Conservation (phyloP, 2,329 filamentous ascomycete species). For the Clarireedia sp. region DNA sequence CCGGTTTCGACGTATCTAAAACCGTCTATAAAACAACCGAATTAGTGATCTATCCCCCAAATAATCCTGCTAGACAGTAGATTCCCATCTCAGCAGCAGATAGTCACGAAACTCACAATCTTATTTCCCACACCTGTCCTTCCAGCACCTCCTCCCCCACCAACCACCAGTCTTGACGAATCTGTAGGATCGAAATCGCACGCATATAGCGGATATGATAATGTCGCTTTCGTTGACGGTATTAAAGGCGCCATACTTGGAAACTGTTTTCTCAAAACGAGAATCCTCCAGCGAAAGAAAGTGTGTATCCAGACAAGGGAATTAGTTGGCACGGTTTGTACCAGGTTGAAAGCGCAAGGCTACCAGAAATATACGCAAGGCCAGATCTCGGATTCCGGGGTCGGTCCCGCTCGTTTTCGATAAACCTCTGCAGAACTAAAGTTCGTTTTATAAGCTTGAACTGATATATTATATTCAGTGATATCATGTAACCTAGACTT, state of each 20-base stretch:
- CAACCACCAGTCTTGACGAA: conserved; percentile 67
- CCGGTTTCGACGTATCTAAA: conserved; percentile 25
- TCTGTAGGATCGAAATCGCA: conserved; percentile 83
- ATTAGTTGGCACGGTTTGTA: background rate
- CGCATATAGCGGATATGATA: conserved; percentile 78
- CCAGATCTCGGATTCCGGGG: background rate
- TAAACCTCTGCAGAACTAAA: no score
- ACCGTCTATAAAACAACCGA: conserved; percentile 24
- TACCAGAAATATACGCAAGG: background rate
- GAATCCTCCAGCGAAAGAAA: no score
- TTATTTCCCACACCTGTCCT: conserved; percentile 79
- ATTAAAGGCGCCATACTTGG: conserved; percentile 26
- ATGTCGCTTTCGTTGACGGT: conserved; percentile 33
- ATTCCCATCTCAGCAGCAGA: background rate
- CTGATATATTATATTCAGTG: background rate
- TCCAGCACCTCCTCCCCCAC: conserved; percentile 78
- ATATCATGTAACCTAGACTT: background rate
- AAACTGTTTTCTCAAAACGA: background rate
- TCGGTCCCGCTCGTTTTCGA: no score
- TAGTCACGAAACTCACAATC: conserved; percentile 52
- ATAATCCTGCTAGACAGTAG: background rate
- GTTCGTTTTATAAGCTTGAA: no score
- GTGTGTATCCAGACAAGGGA: no score
- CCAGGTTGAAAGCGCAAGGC: background rate
- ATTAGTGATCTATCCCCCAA: background rate